phyloP scores from a whole-genome alignment of 106 monocot genomes.

The Gastrodia elata region DNA sequence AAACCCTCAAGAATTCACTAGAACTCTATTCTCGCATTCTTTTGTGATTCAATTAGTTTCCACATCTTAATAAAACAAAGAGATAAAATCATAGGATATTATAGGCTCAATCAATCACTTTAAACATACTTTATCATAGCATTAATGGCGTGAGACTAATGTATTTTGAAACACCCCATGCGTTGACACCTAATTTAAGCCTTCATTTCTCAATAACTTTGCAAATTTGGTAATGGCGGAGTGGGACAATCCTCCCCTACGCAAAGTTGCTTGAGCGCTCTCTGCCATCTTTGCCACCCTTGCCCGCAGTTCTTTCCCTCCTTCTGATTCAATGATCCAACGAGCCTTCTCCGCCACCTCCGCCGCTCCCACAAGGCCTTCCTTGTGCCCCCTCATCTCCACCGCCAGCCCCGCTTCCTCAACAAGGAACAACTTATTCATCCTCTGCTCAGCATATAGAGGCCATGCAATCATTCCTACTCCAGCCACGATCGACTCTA shows the following conservation, averaged over 20 bases:
- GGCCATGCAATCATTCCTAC: slow-evolving; percentile 72
- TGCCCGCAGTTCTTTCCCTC: slow-evolving; percentile 19
- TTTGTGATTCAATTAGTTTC: too few relatives aligned
- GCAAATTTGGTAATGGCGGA: slow-evolving; percentile 17
- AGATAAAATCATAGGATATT: too few relatives aligned
- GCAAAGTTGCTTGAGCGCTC: slow-evolving; percentile 15
- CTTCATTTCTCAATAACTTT: too few relatives aligned
- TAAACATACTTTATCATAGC: too few relatives aligned
- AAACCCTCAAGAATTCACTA: too few relatives aligned
- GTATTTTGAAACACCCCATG: too few relatives aligned
- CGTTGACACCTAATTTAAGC: too few relatives aligned
- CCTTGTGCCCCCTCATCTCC: slow-evolving; percentile 29
- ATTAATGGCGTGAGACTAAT: too few relatives aligned
- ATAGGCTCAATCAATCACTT: too few relatives aligned
- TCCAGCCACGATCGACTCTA: slow-evolving; percentile 49
- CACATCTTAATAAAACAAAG: too few relatives aligned
- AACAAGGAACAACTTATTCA: slow-evolving; percentile 48
- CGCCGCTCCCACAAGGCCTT: slow-evolving; percentile 31
- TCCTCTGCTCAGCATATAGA: slow-evolving; percentile 56
- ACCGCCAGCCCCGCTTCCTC: slow-evolving; percentile 37
- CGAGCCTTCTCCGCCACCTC: slow-evolving; percentile 49
- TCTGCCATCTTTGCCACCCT: slow-evolving; percentile 17
- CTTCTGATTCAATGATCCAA: slow-evolving; percentile 52
- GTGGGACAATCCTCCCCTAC: slow-evolving; percentile 20
- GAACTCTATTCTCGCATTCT: too few relatives aligned